Evolutionary conservation across 129 eudicot genomes (phyloP).

Genomic region (Arctium lappa): DNA sequence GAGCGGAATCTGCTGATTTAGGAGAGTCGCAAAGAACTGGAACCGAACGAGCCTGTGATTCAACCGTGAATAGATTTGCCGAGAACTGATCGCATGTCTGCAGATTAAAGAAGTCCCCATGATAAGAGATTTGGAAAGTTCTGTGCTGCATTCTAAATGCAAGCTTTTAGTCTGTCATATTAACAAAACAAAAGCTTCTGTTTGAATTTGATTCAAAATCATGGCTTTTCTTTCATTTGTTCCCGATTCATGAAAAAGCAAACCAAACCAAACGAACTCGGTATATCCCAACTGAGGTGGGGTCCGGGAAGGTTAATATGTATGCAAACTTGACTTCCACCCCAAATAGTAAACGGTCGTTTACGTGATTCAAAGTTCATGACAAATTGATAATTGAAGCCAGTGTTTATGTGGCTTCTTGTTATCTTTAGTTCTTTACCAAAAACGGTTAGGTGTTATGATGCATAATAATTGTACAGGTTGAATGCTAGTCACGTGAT

Average conservation of each 20-base stretch:
- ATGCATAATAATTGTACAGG: no score
- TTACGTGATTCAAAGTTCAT: no score
- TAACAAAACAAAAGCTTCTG: not conserved
- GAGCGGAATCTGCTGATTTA: conserved; percentile 32
- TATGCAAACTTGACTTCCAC: not conserved
- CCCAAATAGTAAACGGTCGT: not conserved
- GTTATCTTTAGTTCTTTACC: not conserved
- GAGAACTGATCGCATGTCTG: conserved; percentile 90
- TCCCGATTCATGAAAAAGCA: not conserved
- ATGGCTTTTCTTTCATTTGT: not conserved
- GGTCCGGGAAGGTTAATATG: not conserved
- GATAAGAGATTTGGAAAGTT: not conserved
- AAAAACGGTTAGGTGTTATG: no score
- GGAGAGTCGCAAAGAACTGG: conserved; percentile 77
- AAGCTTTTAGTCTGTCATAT: not conserved
- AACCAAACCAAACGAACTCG: not conserved
- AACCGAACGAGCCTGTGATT: conserved; percentile 46
- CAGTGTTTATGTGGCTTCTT: not conserved
- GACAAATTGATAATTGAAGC: not conserved
- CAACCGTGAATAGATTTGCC: conserved; percentile 51
- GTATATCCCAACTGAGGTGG: not conserved
- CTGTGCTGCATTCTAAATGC: not conserved
- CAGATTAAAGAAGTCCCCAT: conserved; percentile 8
- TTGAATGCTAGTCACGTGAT: no score
- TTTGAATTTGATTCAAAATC: not conserved